A percentile compares a stretch with the other conserved stretches of the same genome.
These are phyloP conservation scores for Stereum hirsutum DNA, from an alignment of 1,284 basidiomycete species.

Conservation along the genomic window DNA sequence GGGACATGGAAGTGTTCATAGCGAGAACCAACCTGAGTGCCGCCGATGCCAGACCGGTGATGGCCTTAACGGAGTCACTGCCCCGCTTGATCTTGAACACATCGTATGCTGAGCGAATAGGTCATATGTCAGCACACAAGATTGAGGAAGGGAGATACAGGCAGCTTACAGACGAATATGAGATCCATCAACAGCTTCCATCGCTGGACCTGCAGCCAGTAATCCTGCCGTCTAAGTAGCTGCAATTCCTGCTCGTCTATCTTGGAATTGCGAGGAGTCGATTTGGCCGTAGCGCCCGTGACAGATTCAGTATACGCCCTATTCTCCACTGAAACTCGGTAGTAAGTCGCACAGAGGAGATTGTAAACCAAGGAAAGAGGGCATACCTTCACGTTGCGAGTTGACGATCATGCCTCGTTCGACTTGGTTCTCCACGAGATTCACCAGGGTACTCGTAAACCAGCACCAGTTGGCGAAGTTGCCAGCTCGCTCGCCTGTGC, in stretches of 20 bases:
- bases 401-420: conserved; percentile 60
- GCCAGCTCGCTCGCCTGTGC: conserved; percentile 55
- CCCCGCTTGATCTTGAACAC: conserved; percentile 50
- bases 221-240: conserved; percentile 56
- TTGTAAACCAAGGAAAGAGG: conserved; percentile 7
- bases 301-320: conserved; percentile 67
- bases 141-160: not conserved
- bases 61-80: conserved; percentile 50
- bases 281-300: conserved; percentile 60
- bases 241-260: conserved; percentile 63
- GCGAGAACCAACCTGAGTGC: conserved; percentile 62
- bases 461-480: conserved; percentile 77
- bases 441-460: conserved; percentile 67
- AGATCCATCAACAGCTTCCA: conserved; percentile 72
- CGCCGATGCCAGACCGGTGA: conserved; percentile 58
- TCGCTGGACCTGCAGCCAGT: conserved; percentile 64
- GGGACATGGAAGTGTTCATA: too few species aligned
- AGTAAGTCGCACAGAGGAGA: conserved; percentile 5
- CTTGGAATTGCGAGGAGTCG: conserved; percentile 47
- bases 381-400: conserved; percentile 49
- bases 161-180: conserved; percentile 75
- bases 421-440: conserved; percentile 71
- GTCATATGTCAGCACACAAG: conserved; percentile 1
- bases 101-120: conserved; percentile 34
- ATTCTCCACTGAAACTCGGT: conserved; percentile 45